phyloP scores from a whole-genome alignment of 805 yeast genomes.

The Jamesozyma piceae region DNA sequence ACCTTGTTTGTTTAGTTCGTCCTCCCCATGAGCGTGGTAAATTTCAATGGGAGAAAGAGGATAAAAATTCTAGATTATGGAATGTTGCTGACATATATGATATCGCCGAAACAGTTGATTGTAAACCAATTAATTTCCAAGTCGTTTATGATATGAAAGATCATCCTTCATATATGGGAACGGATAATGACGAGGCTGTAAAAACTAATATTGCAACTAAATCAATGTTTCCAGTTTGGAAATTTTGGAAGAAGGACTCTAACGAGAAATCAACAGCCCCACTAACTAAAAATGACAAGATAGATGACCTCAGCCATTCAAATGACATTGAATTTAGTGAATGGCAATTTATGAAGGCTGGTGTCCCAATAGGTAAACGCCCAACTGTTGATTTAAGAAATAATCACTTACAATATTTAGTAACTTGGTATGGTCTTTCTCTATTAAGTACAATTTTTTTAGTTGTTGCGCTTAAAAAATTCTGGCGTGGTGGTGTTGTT shows the following conservation, averaged over 20 bases:
- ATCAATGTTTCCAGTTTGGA: constrained; percentile 18
- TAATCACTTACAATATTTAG: constrained; percentile 83
- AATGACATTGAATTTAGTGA: constrained; percentile 36
- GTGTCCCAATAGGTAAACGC: constrained; percentile 80
- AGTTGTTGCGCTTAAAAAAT: constrained; percentile 40
- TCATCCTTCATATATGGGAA: constrained; percentile 30
- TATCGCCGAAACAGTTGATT: constrained; percentile 53
- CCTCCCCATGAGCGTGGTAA: constrained; percentile 54
- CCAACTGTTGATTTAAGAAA: constrained; percentile 79
- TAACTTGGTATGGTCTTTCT: constrained; percentile 91
- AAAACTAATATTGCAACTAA: too few relatives aligned
- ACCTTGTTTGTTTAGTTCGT: constrained; percentile 65
- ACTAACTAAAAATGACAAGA: neutral
- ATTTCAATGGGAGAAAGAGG: constrained; percentile 61
- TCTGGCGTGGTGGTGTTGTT: constrained; percentile 20
- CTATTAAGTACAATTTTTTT: constrained; percentile 64
- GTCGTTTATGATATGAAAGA: constrained; percentile 59
- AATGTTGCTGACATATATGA: constrained; percentile 73
- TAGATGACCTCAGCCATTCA: neutral
- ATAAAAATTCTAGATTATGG: constrained; percentile 57
- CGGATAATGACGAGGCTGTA: neutral
- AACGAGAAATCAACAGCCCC: neutral
- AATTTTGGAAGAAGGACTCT: constrained; percentile 18
- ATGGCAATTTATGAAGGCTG: constrained; percentile 60
- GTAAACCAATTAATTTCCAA: constrained; percentile 70